Base-by-base conservation (phyloP, 306 rosid genomes). In the Corylus avellana region DNA sequence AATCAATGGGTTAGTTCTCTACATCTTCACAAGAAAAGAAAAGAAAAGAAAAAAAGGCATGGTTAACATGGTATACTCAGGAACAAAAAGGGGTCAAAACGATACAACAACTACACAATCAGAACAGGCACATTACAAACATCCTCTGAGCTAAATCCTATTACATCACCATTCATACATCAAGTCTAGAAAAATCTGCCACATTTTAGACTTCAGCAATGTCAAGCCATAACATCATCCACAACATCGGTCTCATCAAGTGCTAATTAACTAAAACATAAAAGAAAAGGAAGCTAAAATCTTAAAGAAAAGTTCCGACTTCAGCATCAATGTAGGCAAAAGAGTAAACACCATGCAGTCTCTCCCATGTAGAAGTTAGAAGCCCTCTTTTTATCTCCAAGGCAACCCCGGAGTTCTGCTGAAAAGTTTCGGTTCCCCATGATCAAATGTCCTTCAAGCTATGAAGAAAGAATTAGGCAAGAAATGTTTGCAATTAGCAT, bases 181-280 rank as follows among this genome's bases (percentile, higher is more conserved):
- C 66, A 82, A 82, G 80, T 84, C 79, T 87, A 74, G 85, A 84
- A 83, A 37, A 88, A 84, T 90, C 91, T 84, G 85, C 85, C 84
- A 87, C 86, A 93, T 83, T 88, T 51, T 83, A 85, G 87, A 87
- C 95, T 77, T 78, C 84, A 84, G 85, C 77, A 88, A 87, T 87
- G 87, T 88, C 88, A 88, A 82, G 93, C 84, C 88, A 93, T 79
- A 86, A 93, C 93, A 93, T 82, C 79, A 91, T 84, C 88, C 86
- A 74, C 78, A 80, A 77, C 79, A 84, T 86, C 37, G 86, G 86
- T 85, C 86, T 84, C 77, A 89, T 87, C 90, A 77, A 82, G 91
- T 77, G 91, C 86, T 66, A 76, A 88, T 80, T 77, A 83, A 85
- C 82, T 72, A 72, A 80, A 86, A 84, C 87, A 91, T 80, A 79